These are phyloP conservation scores for Pulveroboletus sp. DNA, from an alignment of 768 basidiomycete genomes.

Conservation along the genomic window DNA sequence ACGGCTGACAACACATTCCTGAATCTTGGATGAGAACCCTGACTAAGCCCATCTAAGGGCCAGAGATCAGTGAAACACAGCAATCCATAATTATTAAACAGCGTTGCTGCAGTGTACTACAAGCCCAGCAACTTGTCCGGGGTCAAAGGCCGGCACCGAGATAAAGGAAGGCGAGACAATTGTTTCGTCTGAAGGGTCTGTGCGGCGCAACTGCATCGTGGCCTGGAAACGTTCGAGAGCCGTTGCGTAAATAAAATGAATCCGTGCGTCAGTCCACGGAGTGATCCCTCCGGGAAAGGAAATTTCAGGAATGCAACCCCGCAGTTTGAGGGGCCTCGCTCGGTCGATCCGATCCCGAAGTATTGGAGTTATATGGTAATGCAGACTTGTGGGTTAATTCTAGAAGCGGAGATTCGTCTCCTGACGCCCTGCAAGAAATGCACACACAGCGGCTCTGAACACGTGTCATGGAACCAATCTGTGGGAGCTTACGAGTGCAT, in stretches of 20 bases:
- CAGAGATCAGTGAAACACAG: conserved; percentile 17
- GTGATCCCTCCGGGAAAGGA: conserved; percentile 8
- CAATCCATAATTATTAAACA: conserved; percentile 5
- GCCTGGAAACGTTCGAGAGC: conserved; percentile 10
- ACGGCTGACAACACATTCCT: conserved; percentile 8
- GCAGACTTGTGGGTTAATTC: conserved; percentile 18
- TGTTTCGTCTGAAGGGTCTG: conserved; percentile 4
- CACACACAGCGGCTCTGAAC: conserved; percentile 15
- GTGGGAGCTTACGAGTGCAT: conserved; percentile 15
- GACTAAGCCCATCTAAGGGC: conserved; percentile 4
- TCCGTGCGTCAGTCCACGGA: conserved; percentile 16
- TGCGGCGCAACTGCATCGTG: conserved; percentile 3
- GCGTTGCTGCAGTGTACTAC: conserved; percentile 20
- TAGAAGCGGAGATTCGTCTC: conserved; percentile 23
- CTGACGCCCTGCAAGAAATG: conserved; percentile 12
- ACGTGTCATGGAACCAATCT: conserved; percentile 21
- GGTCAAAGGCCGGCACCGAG: conserved; percentile 25
- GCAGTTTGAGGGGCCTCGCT: conserved; percentile 30
- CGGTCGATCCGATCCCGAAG: conserved; percentile 25
- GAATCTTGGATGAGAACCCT: conserved; percentile 8
- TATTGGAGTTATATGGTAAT: conserved; percentile 6
- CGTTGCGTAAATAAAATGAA: conserved; percentile 20
- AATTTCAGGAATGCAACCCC: conserved; percentile 18
- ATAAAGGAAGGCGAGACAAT: conserved; percentile 7
- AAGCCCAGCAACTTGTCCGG: conserved; percentile 7